A percentile compares a stretch with the other conserved stretches of the same genome.
Conservation (phyloP, 768 basidiomycete species). For the Gymnopilus dilepis region DNA sequence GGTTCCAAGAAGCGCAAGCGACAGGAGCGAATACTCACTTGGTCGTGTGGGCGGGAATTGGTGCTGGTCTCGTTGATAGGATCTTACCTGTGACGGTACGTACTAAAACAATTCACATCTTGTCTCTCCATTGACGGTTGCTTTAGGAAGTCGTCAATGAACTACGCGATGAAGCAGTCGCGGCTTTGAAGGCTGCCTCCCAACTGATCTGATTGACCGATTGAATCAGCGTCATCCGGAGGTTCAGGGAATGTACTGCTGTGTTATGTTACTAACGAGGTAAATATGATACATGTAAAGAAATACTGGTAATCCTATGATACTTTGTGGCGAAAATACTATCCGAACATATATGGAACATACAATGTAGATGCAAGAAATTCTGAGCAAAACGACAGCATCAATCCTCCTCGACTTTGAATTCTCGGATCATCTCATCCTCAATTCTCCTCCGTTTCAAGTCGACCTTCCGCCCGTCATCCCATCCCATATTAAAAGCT, state of each 20-base stretch:
- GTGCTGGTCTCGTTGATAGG: conserved; percentile 42
- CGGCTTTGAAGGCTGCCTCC: background rate
- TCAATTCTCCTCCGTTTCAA: conserved; percentile 3
- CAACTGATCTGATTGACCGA: background rate
- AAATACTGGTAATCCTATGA: too few species aligned
- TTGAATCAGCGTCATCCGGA: too few species aligned
- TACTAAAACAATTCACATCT: background rate
- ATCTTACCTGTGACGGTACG: conserved; percentile 35
- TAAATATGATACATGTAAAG: too few species aligned
- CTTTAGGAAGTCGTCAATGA: background rate
- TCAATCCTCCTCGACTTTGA: background rate
- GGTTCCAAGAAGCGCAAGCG: conserved; percentile 34
- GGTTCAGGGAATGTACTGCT: too few species aligned
- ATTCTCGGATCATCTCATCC: background rate
- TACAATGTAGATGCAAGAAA: background rate
- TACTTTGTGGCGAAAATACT: too few species aligned
- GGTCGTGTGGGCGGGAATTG: conserved; percentile 50
- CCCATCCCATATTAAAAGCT: background rate
- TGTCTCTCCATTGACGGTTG: background rate
- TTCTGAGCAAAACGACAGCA: too few species aligned
- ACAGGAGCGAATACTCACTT: conserved; percentile 36
- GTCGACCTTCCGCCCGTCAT: background rate
- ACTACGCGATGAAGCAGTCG: background rate
- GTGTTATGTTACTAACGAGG: too few species aligned
- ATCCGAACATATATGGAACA: too few species aligned